Conservation (phyloP, 306 rosid species). For the Vigna unguiculata region DNA sequence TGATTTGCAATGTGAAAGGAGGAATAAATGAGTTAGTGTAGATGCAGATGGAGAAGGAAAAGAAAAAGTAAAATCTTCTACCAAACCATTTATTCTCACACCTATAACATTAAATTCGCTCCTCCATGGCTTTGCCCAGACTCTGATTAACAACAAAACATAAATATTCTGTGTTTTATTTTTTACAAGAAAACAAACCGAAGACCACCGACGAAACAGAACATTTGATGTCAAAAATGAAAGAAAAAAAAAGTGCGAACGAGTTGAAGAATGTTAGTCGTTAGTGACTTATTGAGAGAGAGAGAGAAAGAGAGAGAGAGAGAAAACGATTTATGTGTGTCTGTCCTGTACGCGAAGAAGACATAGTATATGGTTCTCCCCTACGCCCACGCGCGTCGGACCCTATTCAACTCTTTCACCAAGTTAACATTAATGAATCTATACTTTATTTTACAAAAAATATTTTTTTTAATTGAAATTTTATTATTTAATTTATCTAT, state of each 20-base stretch:
- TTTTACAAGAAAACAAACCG: background rate
- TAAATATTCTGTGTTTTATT: background rate
- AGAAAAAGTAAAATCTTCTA: background rate
- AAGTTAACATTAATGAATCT: too few species aligned
- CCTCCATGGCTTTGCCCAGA: background rate
- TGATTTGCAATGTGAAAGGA: background rate
- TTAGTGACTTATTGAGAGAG: background rate
- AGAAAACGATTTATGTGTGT: background rate
- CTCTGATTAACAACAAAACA: background rate
- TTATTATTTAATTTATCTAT: too few species aligned
- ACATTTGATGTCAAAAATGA: background rate
- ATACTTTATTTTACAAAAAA: too few species aligned
- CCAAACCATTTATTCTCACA: constrained; percentile 37
- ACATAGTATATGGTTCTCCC: background rate
- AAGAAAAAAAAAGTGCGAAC: background rate
- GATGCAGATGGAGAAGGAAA: background rate
- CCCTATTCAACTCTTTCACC: background rate
- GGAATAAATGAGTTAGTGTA: background rate
- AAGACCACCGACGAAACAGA: background rate
- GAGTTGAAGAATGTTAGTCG: background rate
- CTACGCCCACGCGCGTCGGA: constrained; percentile 16
- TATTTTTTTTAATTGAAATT: too few species aligned
- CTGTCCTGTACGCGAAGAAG: constrained; percentile 24
- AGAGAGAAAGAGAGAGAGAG: constrained; percentile 11
- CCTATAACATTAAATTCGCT: constrained; percentile 27